These are phyloP conservation scores for Termitomyces sp. DNA, from an alignment of 768 basidiomycete genomes.

Conservation along the genomic window DNA sequence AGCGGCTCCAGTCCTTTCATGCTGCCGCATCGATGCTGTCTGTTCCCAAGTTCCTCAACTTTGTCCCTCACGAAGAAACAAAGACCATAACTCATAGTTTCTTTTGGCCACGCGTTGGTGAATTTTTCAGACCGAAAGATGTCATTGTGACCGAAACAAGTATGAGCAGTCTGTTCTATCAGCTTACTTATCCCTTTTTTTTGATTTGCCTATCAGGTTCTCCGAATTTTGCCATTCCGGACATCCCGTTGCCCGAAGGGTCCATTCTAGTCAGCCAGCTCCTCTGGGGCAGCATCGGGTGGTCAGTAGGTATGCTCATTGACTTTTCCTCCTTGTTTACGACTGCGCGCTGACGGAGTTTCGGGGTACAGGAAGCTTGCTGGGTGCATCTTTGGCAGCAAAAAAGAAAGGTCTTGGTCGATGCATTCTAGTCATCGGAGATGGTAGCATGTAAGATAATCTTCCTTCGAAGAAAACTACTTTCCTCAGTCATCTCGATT, in stretches of 20 bases:
- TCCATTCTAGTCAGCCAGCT: conserved; percentile 68
- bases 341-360: not conserved
- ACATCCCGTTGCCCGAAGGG: conserved; percentile 68
- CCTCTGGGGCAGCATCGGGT: conserved; percentile 91
- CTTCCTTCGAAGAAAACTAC: not conserved
- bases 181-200: not conserved
- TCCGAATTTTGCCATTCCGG: conserved; percentile 69
- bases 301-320: conserved; percentile 58
- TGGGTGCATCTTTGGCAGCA: conserved; percentile 81
- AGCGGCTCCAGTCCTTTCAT: conserved; percentile 40
- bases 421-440: conserved; percentile 81
- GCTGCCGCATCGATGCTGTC: conserved; percentile 31
- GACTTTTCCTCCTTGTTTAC: not conserved
- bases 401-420: conserved; percentile 55
- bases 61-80: conserved; percentile 42
- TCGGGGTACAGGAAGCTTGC: conserved; percentile 39
- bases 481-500: not conserved
- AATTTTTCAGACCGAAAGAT: conserved; percentile 71
- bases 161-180: conserved; percentile 8
- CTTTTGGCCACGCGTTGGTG: conserved; percentile 76
- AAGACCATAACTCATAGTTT: conserved; percentile 67
- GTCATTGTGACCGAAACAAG: conserved; percentile 89
- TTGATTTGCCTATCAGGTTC: not conserved
- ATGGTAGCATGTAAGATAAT: conserved; percentile 65
- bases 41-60: conserved; percentile 39